A percentile compares a stretch with the other conserved stretches of the same genome.
Evolutionary conservation across 768 basidiomycete species (phyloP).

Genomic region (Leucocoprinus birnbaumii): DNA sequence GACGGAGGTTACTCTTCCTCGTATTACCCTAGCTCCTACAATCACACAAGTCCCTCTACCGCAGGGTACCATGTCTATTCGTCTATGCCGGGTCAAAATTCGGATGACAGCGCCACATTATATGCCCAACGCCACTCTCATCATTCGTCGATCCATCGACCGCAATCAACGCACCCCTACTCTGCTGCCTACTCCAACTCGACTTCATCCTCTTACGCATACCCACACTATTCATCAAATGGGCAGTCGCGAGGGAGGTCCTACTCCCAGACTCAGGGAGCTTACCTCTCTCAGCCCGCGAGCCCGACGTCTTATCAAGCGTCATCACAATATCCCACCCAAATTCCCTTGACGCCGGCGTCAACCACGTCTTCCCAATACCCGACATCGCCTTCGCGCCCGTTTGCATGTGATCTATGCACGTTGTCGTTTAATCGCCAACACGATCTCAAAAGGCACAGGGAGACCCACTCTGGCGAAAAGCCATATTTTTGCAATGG

Average conservation of each 20-base stretch:
- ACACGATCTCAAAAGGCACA: conserved; percentile 82
- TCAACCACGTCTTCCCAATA: conserved; percentile 35
- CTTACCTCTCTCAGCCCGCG: conserved; percentile 13
- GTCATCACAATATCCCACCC: conserved; percentile 28
- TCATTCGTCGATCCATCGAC: conserved; percentile 22
- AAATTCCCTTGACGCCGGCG: conserved; percentile 32
- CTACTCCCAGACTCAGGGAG: conserved; percentile 34
- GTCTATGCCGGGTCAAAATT: conserved; percentile 4
- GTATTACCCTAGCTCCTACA: conserved; percentile 21
- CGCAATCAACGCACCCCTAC: conserved; percentile 30
- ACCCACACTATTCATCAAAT: conserved; percentile 27
- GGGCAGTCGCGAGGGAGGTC: conserved; percentile 36
- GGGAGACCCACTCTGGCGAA: conserved; percentile 83
- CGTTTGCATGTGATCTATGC: conserved; percentile 71
- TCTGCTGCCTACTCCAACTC: conserved; percentile 32
- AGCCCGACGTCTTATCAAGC: conserved; percentile 18
- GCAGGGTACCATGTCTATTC: conserved; percentile 23
- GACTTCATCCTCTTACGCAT: conserved; percentile 32
- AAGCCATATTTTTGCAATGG: conserved; percentile 84
- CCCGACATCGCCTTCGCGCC: conserved; percentile 56
- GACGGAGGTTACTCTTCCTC: conserved; percentile 17
- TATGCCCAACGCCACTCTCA: conserved; percentile 14
- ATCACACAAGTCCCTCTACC: conserved; percentile 20
- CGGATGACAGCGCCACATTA: conserved; percentile 5
- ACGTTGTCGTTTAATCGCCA: conserved; percentile 82